Percentiles rank a stretch among this genome's conserved stretches.
These are phyloP conservation scores for Eimeria acervulina DNA, from an alignment of 169 alveolate species.

Conservation along the genomic window DNA sequence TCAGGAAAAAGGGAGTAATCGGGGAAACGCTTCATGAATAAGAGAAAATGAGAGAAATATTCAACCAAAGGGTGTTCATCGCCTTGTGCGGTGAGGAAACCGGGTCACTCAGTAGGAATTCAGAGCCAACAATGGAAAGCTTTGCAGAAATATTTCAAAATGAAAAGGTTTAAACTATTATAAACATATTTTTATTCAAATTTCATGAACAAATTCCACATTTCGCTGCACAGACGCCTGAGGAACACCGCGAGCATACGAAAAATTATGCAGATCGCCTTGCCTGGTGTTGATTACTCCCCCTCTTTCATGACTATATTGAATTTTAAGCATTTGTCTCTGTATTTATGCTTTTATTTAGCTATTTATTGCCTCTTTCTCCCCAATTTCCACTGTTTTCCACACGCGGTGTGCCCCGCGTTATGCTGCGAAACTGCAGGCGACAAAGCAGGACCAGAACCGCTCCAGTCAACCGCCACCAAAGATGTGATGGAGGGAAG, in stretches of 20 bases:
- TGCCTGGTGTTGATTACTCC: no score
- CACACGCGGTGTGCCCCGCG: no score
- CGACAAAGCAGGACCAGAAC: no score
- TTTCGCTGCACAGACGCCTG: not conserved
- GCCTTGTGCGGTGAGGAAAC: slow-evolving; percentile 57
- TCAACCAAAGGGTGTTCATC: slow-evolving; percentile 19
- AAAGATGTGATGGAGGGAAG: no score
- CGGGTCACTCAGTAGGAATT: no score
- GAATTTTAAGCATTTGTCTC: not conserved
- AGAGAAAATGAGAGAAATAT: slow-evolving; percentile 24
- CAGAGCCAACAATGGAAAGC: not conserved
- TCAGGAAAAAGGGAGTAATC: not conserved
- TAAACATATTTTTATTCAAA: no score
- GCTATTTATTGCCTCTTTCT: no score
- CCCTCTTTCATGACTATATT: not conserved
- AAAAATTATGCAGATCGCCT: no score
- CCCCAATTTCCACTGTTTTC: not conserved
- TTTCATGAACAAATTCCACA: not conserved
- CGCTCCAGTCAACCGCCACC: no score
- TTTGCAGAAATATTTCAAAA: not conserved
- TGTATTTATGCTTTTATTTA: not conserved
- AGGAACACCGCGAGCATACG: not conserved
- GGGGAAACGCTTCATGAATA: not conserved
- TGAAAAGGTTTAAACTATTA: not conserved
- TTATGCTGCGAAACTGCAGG: no score